Evolutionary conservation across 129 eudicot species (phyloP).

Genomic region (Apium graveolens): DNA sequence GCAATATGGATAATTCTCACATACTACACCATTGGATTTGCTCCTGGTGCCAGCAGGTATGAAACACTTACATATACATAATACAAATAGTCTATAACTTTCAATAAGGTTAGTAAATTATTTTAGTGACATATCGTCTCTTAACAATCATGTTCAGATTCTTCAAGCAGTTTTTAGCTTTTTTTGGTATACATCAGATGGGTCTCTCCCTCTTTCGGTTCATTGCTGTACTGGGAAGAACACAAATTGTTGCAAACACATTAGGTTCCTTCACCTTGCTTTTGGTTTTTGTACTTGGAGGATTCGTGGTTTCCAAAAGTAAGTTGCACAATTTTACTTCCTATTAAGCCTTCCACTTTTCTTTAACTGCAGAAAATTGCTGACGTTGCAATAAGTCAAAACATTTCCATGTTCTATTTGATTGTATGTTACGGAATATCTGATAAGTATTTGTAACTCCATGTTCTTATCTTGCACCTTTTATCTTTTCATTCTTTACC

Average conservation of each 20-base stretch:
- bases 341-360: background rate
- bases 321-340: constrained; percentile 4
- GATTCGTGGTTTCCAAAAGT: constrained; percentile 76
- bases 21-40: constrained; percentile 70
- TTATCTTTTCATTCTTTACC: background rate
- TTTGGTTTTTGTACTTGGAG: constrained; percentile 65
- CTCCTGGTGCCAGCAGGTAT: constrained; percentile 55
- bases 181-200: constrained; percentile 62
- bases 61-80: background rate
- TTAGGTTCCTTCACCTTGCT: constrained; percentile 54
- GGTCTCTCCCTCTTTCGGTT: constrained; percentile 67
- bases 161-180: constrained; percentile 62
- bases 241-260: constrained; percentile 48
- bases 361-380: background rate
- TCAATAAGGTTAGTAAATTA: background rate
- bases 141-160: constrained; percentile 29
- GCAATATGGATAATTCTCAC: constrained; percentile 53
- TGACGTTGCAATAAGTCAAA: background rate
- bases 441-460: background rate
- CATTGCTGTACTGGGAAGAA: constrained; percentile 54
- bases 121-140: background rate
- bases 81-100: background rate
- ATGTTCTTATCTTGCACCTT: background rate
- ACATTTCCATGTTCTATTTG: background rate
- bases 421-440: background rate